phyloP scores from a whole-genome alignment of 2,329 filamentous ascomycete species.

The Orbilia brochopaga region DNA sequence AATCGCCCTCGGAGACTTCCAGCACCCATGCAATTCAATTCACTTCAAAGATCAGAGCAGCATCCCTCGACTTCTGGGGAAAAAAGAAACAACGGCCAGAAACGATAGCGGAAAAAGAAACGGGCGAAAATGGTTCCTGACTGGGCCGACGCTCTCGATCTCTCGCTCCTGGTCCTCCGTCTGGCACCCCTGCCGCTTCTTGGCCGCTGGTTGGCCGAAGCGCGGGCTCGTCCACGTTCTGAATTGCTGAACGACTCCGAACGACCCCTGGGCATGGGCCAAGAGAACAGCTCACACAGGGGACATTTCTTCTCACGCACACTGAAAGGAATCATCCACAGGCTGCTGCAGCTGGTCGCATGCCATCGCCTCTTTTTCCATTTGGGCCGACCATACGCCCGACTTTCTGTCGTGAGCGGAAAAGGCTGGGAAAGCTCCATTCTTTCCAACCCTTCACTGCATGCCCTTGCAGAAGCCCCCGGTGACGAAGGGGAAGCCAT shows the following conservation, averaged over 20 bases:
- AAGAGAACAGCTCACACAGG: constrained; percentile 43
- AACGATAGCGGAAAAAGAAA: constrained; percentile 17
- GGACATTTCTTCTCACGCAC: constrained; percentile 10
- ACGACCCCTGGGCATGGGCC: constrained; percentile 26
- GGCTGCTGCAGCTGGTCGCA: constrained; percentile 15
- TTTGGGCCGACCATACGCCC: constrained; percentile 13
- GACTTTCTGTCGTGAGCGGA: constrained; percentile 15
- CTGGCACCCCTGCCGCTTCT: constrained; percentile 33
- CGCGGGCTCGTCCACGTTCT: constrained; percentile 44
- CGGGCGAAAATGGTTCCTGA: constrained; percentile 44
- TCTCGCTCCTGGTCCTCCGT: constrained; percentile 45
- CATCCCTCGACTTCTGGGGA: constrained; percentile 6
- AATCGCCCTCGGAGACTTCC: constrained; percentile 50
- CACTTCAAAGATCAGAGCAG: neutral
- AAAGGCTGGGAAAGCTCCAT: constrained; percentile 7
- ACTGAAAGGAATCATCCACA: constrained; percentile 15
- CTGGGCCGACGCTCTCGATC: constrained; percentile 46
- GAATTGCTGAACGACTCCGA: too few species aligned
- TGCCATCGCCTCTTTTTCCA: constrained; percentile 14
- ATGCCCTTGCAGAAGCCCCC: constrained; percentile 18
- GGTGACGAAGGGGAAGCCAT: constrained; percentile 18
- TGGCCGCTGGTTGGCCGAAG: constrained; percentile 50
- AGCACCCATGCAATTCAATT: neutral
- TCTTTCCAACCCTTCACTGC: constrained; percentile 1
- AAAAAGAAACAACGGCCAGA: constrained; percentile 15